A percentile compares a stretch with the other conserved stretches of the same genome.
phyloP scores from a whole-genome alignment of 345 rosid species.

The Anacardium occidentale region DNA sequence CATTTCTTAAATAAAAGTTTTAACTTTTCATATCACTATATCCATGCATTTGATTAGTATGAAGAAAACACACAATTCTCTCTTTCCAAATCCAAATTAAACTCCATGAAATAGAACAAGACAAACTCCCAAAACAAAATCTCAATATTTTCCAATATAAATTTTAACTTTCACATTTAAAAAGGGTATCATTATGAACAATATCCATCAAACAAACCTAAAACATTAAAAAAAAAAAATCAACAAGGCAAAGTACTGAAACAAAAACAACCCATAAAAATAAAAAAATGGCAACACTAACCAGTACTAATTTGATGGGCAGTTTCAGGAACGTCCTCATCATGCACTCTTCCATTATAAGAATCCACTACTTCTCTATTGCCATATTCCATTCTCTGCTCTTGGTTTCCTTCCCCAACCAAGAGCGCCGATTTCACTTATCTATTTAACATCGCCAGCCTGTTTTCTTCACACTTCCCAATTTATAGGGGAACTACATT shows the following conservation, averaged over 20 bases:
- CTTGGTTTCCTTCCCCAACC: constrained; percentile 15
- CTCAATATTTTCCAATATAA: too few species aligned
- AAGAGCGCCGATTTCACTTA: constrained; percentile 27
- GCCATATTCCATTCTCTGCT: constrained; percentile 18
- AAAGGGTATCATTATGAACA: too few species aligned
- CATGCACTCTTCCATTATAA: constrained; percentile 23
- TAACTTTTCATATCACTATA: neutral
- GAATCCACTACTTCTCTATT: constrained; percentile 17
- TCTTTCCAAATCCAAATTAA: neutral
- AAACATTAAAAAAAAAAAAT: too few species aligned
- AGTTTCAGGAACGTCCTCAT: constrained; percentile 58
- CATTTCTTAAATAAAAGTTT: neutral
- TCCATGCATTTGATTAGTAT: neutral
- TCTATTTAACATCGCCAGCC: constrained; percentile 25
- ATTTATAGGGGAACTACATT: neutral
- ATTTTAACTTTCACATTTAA: too few species aligned
- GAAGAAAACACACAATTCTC: neutral
- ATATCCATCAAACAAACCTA: too few species aligned
- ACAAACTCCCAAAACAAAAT: neutral
- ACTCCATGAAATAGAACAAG: neutral
- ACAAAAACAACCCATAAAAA: neutral
- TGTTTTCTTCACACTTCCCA: neutral
- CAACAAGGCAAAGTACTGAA: too few species aligned
- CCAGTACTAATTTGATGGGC: constrained; percentile 88
- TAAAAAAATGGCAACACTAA: constrained; percentile 12